A percentile compares a stretch with the other conserved stretches of the same genome.
Evolutionary conservation across 2,329 filamentous ascomycete species (phyloP).

Genomic region (Pseudocercospora pini-densiflorae): DNA sequence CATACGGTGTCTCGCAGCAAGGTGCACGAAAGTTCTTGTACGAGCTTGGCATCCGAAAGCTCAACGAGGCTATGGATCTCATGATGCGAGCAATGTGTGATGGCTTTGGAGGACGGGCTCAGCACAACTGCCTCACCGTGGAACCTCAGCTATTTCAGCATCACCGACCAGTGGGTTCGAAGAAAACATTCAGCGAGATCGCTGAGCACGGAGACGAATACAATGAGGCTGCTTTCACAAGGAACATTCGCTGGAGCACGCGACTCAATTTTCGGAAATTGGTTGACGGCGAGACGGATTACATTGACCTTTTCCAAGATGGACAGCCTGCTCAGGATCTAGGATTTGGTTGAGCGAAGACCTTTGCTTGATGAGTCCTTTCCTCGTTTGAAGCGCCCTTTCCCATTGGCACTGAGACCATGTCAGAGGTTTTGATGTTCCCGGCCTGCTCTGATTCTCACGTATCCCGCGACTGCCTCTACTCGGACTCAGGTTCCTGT

Average conservation of each 20-base stretch:
- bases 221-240: conserved; percentile 38
- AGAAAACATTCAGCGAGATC: conserved; percentile 45
- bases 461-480: too few species aligned
- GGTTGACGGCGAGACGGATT: conserved; percentile 41
- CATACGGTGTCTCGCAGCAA: conserved; percentile 51
- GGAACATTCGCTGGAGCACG: conserved; percentile 46
- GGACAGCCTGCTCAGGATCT: background rate
- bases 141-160: conserved; percentile 52
- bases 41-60: conserved; percentile 48
- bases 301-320: conserved; percentile 8
- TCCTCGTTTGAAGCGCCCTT: background rate
- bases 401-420: too few species aligned
- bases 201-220: conserved; percentile 39
- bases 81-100: conserved; percentile 35
- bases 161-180: conserved; percentile 46
- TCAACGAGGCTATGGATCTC: conserved; percentile 43
- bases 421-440: too few species aligned
- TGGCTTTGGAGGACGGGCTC: conserved; percentile 28
- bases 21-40: conserved; percentile 50
- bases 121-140: conserved; percentile 46
- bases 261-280: conserved; percentile 45
- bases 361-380: background rate
- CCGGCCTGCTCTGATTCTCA: too few species aligned
- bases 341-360: background rate
- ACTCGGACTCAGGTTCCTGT: too few species aligned